Evolutionary conservation across 176 grass and related monocot species (phyloP).

Genomic region (Rhipidocladum racemiflorum): DNA sequence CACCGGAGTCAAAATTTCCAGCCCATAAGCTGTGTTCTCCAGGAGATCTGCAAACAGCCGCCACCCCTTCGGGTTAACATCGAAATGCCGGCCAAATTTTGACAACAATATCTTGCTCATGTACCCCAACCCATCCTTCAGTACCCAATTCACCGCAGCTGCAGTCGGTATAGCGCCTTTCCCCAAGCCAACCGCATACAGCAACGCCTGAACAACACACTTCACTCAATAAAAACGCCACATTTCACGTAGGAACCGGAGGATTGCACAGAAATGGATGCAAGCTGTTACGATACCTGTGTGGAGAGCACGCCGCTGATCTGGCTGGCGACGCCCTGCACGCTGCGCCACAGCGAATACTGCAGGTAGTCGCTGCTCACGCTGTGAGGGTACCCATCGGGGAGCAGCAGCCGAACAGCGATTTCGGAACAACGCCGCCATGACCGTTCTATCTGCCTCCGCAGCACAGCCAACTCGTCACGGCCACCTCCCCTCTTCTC

Average conservation of each 20-base stretch:
- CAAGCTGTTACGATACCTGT: conserved; percentile 38
- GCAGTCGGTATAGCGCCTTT: conserved; percentile 85
- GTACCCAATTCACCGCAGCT: conserved; percentile 85
- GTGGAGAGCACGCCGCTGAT: conserved; percentile 88
- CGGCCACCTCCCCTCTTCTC: not conserved
- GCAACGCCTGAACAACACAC: conserved; percentile 52
- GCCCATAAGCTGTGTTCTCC: conserved; percentile 78
- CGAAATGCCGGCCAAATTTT: conserved; percentile 85
- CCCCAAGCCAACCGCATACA: conserved; percentile 85
- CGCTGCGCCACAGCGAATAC: conserved; percentile 81
- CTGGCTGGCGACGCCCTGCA: conserved; percentile 83
- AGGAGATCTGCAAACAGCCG: conserved; percentile 77
- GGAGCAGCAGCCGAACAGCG: conserved; percentile 47
- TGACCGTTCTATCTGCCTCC: conserved; percentile 34
- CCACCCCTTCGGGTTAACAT: conserved; percentile 97
- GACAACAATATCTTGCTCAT: conserved; percentile 90
- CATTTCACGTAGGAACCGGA: not conserved
- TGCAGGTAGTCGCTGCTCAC: conserved; percentile 83
- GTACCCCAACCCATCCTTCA: conserved; percentile 90
- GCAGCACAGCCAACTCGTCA: not conserved
- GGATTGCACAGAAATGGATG: not conserved
- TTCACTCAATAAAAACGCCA: not conserved
- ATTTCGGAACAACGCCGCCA: conserved; percentile 34
- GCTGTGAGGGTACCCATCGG: conserved; percentile 75
- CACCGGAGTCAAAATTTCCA: conserved; percentile 89